Conservation (phyloP, 805 yeast species). For the Kodamaea kaohsiungensis region DNA sequence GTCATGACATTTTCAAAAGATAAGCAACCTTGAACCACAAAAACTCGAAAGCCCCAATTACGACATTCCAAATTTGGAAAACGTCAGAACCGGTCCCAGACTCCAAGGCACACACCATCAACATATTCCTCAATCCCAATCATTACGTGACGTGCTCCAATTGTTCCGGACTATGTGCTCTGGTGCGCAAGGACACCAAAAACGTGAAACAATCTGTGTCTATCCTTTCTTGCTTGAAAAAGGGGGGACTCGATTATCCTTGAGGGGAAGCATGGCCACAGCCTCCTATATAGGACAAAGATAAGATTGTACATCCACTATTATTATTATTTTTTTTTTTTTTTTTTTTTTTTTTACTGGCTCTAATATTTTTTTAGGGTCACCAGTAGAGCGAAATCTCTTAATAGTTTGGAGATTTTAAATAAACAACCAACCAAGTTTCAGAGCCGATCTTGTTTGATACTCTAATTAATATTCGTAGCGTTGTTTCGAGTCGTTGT, state of each 20-base stretch:
- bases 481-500: background rate
- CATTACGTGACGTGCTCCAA: background rate
- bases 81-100: too few species aligned
- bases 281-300: background rate
- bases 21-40: too few species aligned
- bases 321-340: background rate
- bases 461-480: background rate
- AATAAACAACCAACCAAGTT: background rate
- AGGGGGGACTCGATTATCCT: slow-evolving; percentile 1
- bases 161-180: background rate
- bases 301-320: background rate
- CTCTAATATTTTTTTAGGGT: slow-evolving; percentile 4
- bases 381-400: background rate
- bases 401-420: background rate
- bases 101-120: too few species aligned
- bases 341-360: slow-evolving; percentile 5
- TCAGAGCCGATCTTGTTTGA: background rate
- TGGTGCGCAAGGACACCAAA: background rate
- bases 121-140: too few species aligned
- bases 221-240: background rate
- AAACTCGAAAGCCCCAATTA: too few species aligned
- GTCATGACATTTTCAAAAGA: too few species aligned
- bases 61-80: too few species aligned
- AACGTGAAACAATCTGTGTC: background rate
- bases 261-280: slow-evolving; percentile 2